Conservation (phyloP, 768 basidiomycete genomes). For the Naganishia vaughanmartiniae region DNA sequence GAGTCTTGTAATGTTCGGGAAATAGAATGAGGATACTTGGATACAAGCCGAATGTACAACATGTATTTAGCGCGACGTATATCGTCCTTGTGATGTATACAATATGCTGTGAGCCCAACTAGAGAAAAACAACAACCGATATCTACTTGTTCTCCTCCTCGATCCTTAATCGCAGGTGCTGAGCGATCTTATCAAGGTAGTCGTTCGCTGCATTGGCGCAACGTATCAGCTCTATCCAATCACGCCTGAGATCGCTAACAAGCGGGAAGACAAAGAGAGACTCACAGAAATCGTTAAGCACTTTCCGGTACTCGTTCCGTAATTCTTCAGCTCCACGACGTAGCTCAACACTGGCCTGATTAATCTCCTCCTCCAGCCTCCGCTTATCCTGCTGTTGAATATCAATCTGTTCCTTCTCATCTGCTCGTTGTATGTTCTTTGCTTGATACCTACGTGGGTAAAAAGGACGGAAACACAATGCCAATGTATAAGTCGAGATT, state of each 20-base stretch:
- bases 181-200: conserved; percentile 21
- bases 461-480: background rate
- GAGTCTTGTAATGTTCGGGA: background rate
- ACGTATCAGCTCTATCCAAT: background rate
- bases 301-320: conserved; percentile 16
- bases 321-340: conserved; percentile 12
- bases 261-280: background rate
- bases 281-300: conserved; percentile 19
- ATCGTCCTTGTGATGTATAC: background rate
- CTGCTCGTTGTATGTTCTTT: conserved; percentile 17
- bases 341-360: conserved; percentile 15
- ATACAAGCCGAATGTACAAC: background rate
- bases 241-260: too few species aligned
- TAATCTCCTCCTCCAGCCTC: conserved; percentile 18
- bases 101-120: background rate
- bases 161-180: conserved; percentile 13
- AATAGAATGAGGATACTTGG: too few species aligned
- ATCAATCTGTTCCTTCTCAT: conserved; percentile 21
- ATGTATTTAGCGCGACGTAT: background rate
- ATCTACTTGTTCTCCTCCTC: conserved; percentile 16
- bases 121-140: background rate
- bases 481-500: background rate
- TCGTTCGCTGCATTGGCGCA: background rate
- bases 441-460: conserved; percentile 1
- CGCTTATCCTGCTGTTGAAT: conserved; percentile 22